Evolutionary conservation across 1,284 basidiomycete genomes (phyloP).

Genomic region (Malassezia dermatis): DNA sequence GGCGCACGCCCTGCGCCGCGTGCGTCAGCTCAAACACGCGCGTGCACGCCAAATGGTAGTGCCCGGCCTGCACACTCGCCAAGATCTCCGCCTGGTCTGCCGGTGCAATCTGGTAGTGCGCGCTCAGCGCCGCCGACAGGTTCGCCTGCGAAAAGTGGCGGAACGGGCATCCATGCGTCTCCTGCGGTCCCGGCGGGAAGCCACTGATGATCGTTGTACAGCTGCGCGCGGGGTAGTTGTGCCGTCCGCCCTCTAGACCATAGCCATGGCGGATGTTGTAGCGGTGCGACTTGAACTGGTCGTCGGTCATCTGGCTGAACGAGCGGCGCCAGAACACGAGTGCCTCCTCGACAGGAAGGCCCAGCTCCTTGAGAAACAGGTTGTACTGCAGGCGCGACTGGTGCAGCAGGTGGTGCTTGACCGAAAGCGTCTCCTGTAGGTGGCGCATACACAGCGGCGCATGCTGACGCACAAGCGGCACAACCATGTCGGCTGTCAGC

Average conservation of each 20-base stretch:
- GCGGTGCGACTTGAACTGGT: conserved; percentile 94
- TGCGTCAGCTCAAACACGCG: conserved; percentile 93
- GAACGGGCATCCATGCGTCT: conserved; percentile 88
- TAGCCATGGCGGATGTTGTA: conserved; percentile 96
- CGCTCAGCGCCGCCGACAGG: conserved; percentile 65
- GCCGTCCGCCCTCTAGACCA: conserved; percentile 84
- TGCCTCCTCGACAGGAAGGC: conserved; percentile 88
- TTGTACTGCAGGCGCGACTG: conserved; percentile 84
- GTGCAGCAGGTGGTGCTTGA: conserved; percentile 81
- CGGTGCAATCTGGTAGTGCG: conserved; percentile 60
- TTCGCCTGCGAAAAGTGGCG: conserved; percentile 79
- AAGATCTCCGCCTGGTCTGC: conserved; percentile 80
- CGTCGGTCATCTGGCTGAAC: conserved; percentile 65
- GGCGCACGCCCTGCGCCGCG: conserved; percentile 59
- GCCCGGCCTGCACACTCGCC: conserved; percentile 65
- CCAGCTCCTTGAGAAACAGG: conserved; percentile 79
- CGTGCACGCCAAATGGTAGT: conserved; percentile 94
- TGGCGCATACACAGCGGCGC: conserved; percentile 95
- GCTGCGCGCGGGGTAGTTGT: conserved; percentile 88
- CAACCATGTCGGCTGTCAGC: conserved; percentile 86
- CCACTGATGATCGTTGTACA: conserved; percentile 78
- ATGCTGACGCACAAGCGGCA: conserved; percentile 73
- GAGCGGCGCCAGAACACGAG: conserved; percentile 84
- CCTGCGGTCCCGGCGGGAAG: conserved; percentile 63
- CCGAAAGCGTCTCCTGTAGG: conserved; percentile 67